Base-by-base conservation (phyloP, 768 basidiomycete genomes). In the Xerocomellus dryophilus region DNA sequence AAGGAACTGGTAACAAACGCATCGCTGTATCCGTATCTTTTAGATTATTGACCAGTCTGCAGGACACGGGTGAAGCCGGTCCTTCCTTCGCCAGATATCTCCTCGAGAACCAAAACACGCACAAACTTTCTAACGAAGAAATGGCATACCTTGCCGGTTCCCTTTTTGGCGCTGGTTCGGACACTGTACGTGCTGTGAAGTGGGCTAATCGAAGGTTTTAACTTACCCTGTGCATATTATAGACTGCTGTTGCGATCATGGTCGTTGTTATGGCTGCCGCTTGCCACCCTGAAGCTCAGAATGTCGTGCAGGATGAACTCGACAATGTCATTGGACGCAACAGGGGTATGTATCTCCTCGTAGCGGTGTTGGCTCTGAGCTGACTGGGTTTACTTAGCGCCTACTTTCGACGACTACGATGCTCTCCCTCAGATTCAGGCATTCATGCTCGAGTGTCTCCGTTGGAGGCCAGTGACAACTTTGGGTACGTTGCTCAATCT, bases 121-220 rank as follows among this genome's bases (percentile, higher is more conserved):
- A 82, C 43, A 79, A 76, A 11, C 75, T 85, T 10, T 76, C 81
- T 3, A 73, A 81, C 50, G 72, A 79, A 50, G 84, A 86, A 61
- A 76, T 78, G 25, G 79, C 84, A 0, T 86, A 86, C 63, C 76
- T 86, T 23, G 80, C 81, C 0, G 85, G 85, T 0, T 76, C 78
- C 36, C 80, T 86, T 68, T 86, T 83, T 54, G 85, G 85, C 23
- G 84, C 84, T 32, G 85, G 85, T 14, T 78, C 81, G 0, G 85
- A 85, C 58, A 86, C 84, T 14, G 75, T 74, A 50, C 36, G 71
- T 63, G n/a, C 35, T 34, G 21, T n/a, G 36, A 35, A 11, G 21
- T 12, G 31, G 17, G 2, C 21, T 32, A 7, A 4, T 36, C 2
- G 17, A n/a, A 34, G 5, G 5, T 7, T 10, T 35, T 21, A 5